Evolutionary conservation across 2,329 filamentous ascomycete genomes (phyloP).

Genomic region (Leptosphaerulina australis): DNA sequence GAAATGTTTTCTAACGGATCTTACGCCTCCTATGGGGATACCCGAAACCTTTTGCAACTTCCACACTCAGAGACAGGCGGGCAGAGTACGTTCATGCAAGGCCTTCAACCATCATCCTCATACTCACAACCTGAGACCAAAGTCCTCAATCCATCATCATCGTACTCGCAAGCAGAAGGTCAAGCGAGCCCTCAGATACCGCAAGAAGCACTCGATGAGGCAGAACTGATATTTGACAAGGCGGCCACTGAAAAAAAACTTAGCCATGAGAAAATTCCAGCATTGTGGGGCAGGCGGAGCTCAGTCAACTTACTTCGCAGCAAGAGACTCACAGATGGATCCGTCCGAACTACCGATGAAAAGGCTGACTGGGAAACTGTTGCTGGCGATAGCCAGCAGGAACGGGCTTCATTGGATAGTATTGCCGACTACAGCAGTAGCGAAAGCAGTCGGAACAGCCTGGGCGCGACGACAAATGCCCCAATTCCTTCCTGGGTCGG

Average conservation of each 20-base stretch:
- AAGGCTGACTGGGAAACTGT: conserved; percentile 47
- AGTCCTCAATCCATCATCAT: conserved; percentile 32
- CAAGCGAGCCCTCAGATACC: conserved; percentile 24
- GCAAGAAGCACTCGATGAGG: conserved; percentile 37
- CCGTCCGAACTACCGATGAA: conserved; percentile 10
- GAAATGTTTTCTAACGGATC: conserved; percentile 35
- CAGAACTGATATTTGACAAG: conserved; percentile 39
- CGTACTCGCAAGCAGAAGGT: conserved; percentile 33
- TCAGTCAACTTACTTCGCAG: conserved; percentile 34
- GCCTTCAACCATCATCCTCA: conserved; percentile 32
- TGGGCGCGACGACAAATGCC: conserved; percentile 20
- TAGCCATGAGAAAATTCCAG: conserved; percentile 31
- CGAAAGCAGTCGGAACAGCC: conserved; percentile 30
- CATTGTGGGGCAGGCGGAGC: conserved; percentile 41
- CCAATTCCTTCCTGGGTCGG: conserved; percentile 19
- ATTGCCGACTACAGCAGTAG: conserved; percentile 45
- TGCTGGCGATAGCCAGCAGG: conserved; percentile 25
- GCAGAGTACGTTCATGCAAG: not conserved
- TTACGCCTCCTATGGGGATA: conserved; percentile 47
- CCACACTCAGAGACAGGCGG: conserved; percentile 17
- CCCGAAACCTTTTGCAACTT: conserved; percentile 38
- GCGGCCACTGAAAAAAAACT: conserved; percentile 11
- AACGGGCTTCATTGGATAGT: conserved; percentile 34
- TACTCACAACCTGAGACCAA: conserved; percentile 26
- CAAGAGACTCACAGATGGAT: conserved; percentile 10